Percentiles rank a stretch among this genome's conserved stretches.
These are phyloP conservation scores for Musa troglodytarum DNA, from an alignment of 176 grass and related monocot species.

Conservation along the genomic window DNA sequence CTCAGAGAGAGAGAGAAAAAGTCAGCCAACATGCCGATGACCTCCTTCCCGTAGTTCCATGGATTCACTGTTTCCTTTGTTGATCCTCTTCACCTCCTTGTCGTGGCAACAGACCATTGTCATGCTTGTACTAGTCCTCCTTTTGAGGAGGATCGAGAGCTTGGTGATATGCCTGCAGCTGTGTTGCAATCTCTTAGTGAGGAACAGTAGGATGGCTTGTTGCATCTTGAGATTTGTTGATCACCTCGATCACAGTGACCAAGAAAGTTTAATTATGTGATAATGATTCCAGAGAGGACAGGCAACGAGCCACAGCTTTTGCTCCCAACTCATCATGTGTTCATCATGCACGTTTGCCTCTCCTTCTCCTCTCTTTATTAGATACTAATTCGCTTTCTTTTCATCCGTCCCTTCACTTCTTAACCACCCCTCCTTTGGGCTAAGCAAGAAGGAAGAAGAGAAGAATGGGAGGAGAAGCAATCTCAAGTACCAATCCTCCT, in stretches of 20 bases:
- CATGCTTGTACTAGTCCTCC: background rate
- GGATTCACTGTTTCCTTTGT: constrained; percentile 1
- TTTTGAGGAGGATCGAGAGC: background rate
- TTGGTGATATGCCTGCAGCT: no score
- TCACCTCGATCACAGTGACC: background rate
- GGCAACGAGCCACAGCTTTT: constrained; percentile 12
- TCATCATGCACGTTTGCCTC: constrained; percentile 16
- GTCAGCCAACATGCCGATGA: background rate
- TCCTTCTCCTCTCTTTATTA: background rate
- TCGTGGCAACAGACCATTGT: no score
- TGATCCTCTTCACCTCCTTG: background rate
- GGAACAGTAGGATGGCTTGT: no score
- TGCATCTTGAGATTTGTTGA: background rate
- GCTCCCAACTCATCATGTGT: constrained; percentile 1
- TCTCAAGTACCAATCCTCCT: background rate
- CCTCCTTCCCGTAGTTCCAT: background rate
- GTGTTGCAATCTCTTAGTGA: no score
- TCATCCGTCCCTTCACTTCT: no score
- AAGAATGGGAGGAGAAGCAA: constrained; percentile 11
- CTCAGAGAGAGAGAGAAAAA: background rate
- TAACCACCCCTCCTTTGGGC: background rate
- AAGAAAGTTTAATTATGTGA: constrained; percentile 3
- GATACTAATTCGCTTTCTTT: background rate
- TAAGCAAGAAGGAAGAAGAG: background rate
- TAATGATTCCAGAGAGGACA: constrained; percentile 10